These are phyloP conservation scores for Stellera chamaejasme DNA, from an alignment of 345 rosid species.

Conservation along the genomic window DNA sequence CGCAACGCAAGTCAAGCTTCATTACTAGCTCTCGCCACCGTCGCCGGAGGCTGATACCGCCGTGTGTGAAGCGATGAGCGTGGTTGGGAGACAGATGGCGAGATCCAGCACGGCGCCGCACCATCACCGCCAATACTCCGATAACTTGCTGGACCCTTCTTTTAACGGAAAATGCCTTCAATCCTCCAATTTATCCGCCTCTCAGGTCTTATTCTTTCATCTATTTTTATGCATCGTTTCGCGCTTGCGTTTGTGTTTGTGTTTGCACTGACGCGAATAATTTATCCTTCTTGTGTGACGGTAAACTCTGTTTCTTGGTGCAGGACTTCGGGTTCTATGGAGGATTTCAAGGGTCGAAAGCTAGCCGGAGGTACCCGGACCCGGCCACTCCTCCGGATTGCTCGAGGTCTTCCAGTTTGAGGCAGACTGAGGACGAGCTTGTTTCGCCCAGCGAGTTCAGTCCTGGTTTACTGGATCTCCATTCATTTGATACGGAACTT, in stretches of 20 bases:
- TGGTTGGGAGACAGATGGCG: slow-evolving; percentile 33
- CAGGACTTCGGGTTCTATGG: slow-evolving; percentile 30
- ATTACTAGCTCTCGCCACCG: background rate
- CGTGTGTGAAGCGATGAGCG: slow-evolving; percentile 22
- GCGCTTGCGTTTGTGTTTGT: background rate
- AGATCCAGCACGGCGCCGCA: slow-evolving; percentile 34
- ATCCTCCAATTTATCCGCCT: slow-evolving; percentile 18
- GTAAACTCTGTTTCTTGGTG: background rate
- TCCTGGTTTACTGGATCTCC: slow-evolving; percentile 52
- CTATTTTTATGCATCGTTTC: background rate
- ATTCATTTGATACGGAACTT: slow-evolving; percentile 57
- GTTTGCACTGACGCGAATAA: background rate
- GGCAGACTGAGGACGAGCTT: slow-evolving; percentile 30
- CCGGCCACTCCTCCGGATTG: slow-evolving; percentile 17
- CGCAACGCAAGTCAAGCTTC: too few relatives aligned
- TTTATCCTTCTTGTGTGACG: background rate
- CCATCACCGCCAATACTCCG: slow-evolving; percentile 49
- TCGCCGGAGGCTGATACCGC: background rate
- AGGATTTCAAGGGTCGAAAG: slow-evolving; percentile 16
- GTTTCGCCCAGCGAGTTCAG: slow-evolving; percentile 28
- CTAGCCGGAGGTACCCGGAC: slow-evolving; percentile 23
- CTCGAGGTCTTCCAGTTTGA: slow-evolving; percentile 36
- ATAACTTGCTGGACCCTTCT: slow-evolving; percentile 33
- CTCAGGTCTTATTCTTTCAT: slow-evolving; percentile 14
- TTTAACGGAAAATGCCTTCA: slow-evolving; percentile 33